phyloP scores from a whole-genome alignment of 768 basidiomycete species.

The Pleurotus platypus region DNA sequence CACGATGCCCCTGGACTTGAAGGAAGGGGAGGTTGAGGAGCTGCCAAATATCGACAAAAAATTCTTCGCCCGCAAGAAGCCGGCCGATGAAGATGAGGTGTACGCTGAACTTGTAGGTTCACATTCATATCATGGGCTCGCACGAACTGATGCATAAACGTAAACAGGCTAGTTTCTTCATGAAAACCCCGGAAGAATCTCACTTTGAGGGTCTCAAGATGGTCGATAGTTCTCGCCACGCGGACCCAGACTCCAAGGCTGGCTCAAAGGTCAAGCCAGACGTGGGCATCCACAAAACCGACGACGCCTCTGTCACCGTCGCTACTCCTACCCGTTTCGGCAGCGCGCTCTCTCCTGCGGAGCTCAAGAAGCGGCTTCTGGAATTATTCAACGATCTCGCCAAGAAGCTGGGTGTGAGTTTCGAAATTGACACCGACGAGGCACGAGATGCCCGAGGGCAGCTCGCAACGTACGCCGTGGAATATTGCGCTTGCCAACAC shows the following conservation, averaged over 20 bases:
- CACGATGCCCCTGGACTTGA: too few species aligned
- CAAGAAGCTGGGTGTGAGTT: not conserved
- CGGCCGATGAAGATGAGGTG: too few species aligned
- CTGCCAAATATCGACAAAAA: too few species aligned
- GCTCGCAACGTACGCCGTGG: slow-evolving; percentile 20
- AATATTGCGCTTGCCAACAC: slow-evolving; percentile 21
- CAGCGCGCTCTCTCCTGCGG: not conserved
- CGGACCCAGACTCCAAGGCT: not conserved
- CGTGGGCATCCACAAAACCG: not conserved
- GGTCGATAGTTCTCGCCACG: not conserved
- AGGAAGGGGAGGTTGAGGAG: too few species aligned
- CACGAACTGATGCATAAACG: too few species aligned
- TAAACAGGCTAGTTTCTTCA: too few species aligned
- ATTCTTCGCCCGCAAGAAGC: too few species aligned
- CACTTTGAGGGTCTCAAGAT: not conserved
- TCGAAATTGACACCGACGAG: not conserved
- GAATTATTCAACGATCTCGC: not conserved
- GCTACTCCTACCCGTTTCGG: not conserved
- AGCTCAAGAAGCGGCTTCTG: too few species aligned
- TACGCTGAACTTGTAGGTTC: too few species aligned
- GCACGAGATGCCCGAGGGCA: slow-evolving; percentile 13
- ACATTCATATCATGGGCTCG: too few species aligned
- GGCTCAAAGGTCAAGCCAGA: not conserved
- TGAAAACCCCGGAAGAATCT: too few species aligned
- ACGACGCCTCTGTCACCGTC: not conserved